Base-by-base conservation (phyloP, 164 flowering plant species). In the Macadamia integrifolia region DNA sequence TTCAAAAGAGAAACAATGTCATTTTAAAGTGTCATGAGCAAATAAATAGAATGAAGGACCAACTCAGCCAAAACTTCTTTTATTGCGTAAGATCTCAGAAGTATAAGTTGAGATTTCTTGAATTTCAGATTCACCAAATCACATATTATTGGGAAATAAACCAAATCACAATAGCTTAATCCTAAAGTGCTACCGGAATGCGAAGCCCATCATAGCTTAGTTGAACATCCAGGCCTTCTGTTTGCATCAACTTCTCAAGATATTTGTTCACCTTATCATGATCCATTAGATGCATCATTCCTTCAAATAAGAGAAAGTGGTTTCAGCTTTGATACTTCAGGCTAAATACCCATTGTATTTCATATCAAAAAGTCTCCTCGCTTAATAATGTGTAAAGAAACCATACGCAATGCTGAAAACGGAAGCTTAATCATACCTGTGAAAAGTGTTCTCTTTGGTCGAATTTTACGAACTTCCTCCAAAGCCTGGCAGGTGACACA, bases 281-380 rank as follows among this genome's bases (percentile, higher is more conserved):
- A 76, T 94, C 96, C 98, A 94, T 91, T 64, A 88, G 75, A 79
- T 94, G 98, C 96, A 91, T 94, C 98, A 94, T 94, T 49, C 98
- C 98, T 93, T 77, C 63, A 76, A n/a, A 69, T 12, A 31, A 18
- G 48, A 3, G 50, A 1, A 46, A 46, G 13, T 8, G 7, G 13
- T 46, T 11, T 46, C 50, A 46, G 50, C 7, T 31, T 13, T 14
- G 50, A 60, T 31, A 3, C 9, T 29, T 60, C 40, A 60, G 32
- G 43, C 43, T 31, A 31, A 32, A 60, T 31, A 32, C 1, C 6
- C 14, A 60, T 15, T 5, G 44, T 31, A 60, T 31, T 23, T 15
- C 62, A 60, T n/a, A 14, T n/a, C 31, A 31, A 31, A 60, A 42
- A 60, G 32, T 18, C 57, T 53, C 57, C 17, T 53, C 15, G 3